phyloP scores from a whole-genome alignment of 495 filamentous ascomycete genomes.

The Viridothelium virens region DNA sequence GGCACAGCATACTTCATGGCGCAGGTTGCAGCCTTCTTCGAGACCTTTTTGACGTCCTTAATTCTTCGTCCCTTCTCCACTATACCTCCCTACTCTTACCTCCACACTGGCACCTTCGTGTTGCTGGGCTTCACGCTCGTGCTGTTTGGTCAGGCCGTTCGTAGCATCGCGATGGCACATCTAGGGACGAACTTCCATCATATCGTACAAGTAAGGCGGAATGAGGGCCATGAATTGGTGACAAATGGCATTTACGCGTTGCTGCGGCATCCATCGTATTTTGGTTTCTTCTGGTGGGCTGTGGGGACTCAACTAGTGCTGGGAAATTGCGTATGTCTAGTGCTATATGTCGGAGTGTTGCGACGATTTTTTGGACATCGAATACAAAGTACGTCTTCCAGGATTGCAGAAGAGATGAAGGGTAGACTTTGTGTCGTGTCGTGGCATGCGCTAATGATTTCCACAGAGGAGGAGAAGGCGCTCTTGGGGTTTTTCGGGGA shows the following conservation, averaged over 20 bases:
- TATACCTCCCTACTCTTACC: conserved; percentile 13
- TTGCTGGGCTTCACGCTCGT: conserved; percentile 57
- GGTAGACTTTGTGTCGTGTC: too few species aligned
- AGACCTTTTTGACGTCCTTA: conserved; percentile 49
- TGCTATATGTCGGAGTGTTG: conserved; percentile 64
- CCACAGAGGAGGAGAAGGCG: conserved; percentile 65
- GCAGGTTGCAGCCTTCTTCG: conserved; percentile 61
- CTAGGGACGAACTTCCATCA: conserved; percentile 92
- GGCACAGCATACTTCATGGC: conserved; percentile 79
- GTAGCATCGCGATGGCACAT: conserved; percentile 76
- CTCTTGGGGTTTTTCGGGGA: conserved; percentile 75
- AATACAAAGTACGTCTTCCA: conserved; percentile 52
- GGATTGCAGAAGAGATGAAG: too few species aligned
- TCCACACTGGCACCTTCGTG: conserved; percentile 1
- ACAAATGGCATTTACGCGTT: conserved; percentile 58
- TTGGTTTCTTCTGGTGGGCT: conserved; percentile 98
- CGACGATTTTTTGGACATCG: conserved; percentile 75
- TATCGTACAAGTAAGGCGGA: conserved; percentile 59
- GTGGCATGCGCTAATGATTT: conserved; percentile 10
- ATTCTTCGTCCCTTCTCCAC: conserved; percentile 37
- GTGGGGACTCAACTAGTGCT: conserved; percentile 87
- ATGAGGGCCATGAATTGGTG: conserved; percentile 66
- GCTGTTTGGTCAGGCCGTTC: conserved; percentile 58
- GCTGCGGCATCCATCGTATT: conserved; percentile 83
- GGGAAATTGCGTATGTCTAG: conserved; percentile 71